Evolutionary conservation across 1,139 yeast genomes (phyloP).

Genomic region (Chernovozyma aurita): DNA sequence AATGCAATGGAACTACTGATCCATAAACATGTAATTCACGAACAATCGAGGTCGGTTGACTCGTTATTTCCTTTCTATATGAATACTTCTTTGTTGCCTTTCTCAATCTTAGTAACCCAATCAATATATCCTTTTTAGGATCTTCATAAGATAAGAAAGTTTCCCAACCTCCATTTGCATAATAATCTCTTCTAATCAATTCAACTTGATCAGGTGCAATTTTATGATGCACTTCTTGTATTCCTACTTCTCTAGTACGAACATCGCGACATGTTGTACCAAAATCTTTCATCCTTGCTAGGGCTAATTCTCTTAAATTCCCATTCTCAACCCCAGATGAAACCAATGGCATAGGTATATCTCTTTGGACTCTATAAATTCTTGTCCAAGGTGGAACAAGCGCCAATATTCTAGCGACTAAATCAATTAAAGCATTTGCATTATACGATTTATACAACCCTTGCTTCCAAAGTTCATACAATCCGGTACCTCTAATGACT

Average conservation of each 20-base stretch:
- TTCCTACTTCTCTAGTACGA: conserved; percentile 98
- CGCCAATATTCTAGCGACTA: conserved; percentile 92
- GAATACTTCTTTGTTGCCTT: conserved; percentile 88
- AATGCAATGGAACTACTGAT: conserved; percentile 93
- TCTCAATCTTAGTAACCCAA: conserved; percentile 84
- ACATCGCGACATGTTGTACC: conserved; percentile 96
- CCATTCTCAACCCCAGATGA: conserved; percentile 99
- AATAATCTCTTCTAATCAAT: conserved; percentile 88
- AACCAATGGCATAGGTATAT: conserved; percentile 98
- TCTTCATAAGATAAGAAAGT: conserved; percentile 95
- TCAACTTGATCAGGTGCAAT: conserved; percentile 98
- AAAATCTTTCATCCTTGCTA: conserved; percentile 97
- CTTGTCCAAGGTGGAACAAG: conserved; percentile 99
- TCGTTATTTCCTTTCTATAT: conserved; percentile 80
- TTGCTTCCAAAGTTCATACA: conserved; percentile 95
- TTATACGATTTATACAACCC: conserved; percentile 93
- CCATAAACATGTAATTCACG: conserved; percentile 97
- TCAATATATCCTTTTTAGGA: conserved; percentile 92
- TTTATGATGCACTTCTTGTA: conserved; percentile 96
- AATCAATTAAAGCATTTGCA: conserved; percentile 89
- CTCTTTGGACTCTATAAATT: conserved; percentile 96
- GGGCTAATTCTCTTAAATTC: conserved; percentile 87
- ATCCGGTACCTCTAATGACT: conserved; percentile 95
- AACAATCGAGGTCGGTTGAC: conserved; percentile 86
- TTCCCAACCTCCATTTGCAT: conserved; percentile 99